Conservation (phyloP, 78 protist species). For the Cavenderia fasciculata region DNA sequence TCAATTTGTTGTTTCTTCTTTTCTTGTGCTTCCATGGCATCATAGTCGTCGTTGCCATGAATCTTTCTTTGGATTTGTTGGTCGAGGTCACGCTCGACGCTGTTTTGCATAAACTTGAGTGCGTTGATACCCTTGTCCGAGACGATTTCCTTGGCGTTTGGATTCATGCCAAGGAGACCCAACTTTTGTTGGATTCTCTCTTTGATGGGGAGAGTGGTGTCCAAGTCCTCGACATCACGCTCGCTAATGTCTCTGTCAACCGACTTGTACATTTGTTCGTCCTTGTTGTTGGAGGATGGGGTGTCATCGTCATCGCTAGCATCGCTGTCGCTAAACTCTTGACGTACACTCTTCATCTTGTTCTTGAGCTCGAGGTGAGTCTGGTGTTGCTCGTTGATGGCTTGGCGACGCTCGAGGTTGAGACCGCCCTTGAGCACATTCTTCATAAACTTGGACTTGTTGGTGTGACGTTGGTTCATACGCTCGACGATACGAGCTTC, state of each 20-base stretch:
- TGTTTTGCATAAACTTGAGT: constrained; percentile 68
- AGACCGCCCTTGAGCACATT: constrained; percentile 66
- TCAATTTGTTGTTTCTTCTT: background rate
- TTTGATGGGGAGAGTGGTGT: constrained; percentile 6
- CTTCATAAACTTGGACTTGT: constrained; percentile 66
- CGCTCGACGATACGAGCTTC: constrained; percentile 64
- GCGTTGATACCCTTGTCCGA: constrained; percentile 77
- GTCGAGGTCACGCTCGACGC: constrained; percentile 57
- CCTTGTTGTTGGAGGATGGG: background rate
- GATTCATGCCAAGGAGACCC: constrained; percentile 23
- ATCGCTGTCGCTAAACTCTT: background rate
- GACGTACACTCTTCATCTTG: background rate
- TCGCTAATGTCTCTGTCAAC: background rate
- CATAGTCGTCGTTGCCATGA: constrained; percentile 31
- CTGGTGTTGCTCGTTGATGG: constrained; percentile 24
- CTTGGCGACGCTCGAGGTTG: constrained; percentile 24
- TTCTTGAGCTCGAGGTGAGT: background rate
- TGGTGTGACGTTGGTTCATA: constrained; percentile 77
- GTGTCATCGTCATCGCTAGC: constrained; percentile 12
- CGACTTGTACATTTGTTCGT: background rate
- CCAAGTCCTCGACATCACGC: background rate
- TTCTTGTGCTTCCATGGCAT: constrained; percentile 17
- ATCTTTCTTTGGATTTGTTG: background rate
- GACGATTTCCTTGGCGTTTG: background rate
- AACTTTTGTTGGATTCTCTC: constrained; percentile 59